Percentiles rank a stretch among this genome's conserved stretches.
Evolutionary conservation across 371 early-diverging fungal genomes (phyloP).

Genomic region (Lichtheimia hyalospora): DNA sequence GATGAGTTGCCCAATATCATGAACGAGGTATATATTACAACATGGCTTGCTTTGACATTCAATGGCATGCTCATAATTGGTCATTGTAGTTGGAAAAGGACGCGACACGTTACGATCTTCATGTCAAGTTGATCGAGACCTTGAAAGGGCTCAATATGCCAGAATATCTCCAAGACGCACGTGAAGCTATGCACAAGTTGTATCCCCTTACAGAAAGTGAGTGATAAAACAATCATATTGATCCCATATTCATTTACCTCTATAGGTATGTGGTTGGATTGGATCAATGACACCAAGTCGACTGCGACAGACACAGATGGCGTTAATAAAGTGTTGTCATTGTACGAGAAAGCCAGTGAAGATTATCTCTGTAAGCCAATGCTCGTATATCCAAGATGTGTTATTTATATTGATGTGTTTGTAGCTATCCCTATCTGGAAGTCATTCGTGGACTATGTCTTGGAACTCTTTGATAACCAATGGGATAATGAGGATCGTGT

Average conservation of each 20-base stretch:
- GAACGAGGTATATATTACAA: conserved; percentile 25
- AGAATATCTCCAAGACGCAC: conserved; percentile 51
- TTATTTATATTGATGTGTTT: not conserved
- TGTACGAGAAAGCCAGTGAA: conserved; percentile 48
- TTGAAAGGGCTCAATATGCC: conserved; percentile 25
- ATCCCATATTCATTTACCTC: not conserved
- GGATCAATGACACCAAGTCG: conserved; percentile 60
- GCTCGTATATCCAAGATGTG: not conserved
- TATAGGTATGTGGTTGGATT: conserved; percentile 65
- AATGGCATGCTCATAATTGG: not conserved
- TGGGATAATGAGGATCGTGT: conserved; percentile 28
- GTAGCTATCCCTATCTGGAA: conserved; percentile 63
- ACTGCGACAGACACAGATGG: conserved; percentile 25
- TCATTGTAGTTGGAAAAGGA: conserved; percentile 25
- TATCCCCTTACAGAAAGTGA: conserved; percentile 65
- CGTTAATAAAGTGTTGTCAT: conserved; percentile 36
- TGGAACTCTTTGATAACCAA: conserved; percentile 24
- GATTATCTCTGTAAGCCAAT: conserved; percentile 64
- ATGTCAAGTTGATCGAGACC: conserved; percentile 28
- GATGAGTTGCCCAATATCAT: conserved; percentile 26
- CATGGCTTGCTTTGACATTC: not conserved
- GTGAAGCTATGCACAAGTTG: conserved; percentile 53
- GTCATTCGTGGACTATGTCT: conserved; percentile 47
- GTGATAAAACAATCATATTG: not conserved
- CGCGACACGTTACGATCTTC: conserved; percentile 35